These are phyloP conservation scores for Aureobasidium sp. DNA, from an alignment of 2,329 filamentous ascomycete species.

Conservation along the genomic window DNA sequence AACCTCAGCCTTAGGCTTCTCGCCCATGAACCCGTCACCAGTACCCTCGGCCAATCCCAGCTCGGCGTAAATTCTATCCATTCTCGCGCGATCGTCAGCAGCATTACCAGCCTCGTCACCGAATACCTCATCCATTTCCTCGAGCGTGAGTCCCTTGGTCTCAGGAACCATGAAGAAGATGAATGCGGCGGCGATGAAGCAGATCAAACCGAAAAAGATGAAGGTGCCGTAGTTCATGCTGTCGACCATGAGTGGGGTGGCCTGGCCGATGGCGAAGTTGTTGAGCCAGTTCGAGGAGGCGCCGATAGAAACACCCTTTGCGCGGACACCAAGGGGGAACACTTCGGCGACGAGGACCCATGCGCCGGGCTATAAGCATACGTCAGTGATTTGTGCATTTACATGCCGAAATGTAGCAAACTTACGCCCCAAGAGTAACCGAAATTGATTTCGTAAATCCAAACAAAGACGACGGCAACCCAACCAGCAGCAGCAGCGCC, in stretches of 20 bases:
- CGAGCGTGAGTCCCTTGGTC: conserved; percentile 48
- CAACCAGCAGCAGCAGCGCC: conserved; percentile 57
- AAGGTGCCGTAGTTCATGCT: conserved; percentile 64
- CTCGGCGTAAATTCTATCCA: conserved; percentile 15
- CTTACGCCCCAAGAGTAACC: conserved; percentile 62
- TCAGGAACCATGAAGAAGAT: conserved; percentile 48
- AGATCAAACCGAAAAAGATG: conserved; percentile 62
- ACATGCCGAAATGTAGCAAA: not conserved
- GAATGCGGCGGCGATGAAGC: conserved; percentile 53
- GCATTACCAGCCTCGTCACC: conserved; percentile 16
- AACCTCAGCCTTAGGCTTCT: not conserved
- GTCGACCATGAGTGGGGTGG: conserved; percentile 59
- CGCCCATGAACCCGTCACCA: not conserved
- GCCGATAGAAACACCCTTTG: conserved; percentile 64
- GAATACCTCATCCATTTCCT: conserved; percentile 47
- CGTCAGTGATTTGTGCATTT: too few relatives aligned
- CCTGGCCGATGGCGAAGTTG: conserved; percentile 20
- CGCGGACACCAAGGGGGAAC: conserved; percentile 62
- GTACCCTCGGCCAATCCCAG: conserved; percentile 7
- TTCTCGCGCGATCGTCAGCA: conserved; percentile 13
- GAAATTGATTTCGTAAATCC: conserved; percentile 68
- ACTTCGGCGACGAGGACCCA: conserved; percentile 67
- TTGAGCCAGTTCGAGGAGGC: conserved; percentile 42
- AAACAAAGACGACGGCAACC: conserved; percentile 61
- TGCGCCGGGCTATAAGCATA: conserved; percentile 3